Base-by-base conservation (phyloP, 1,284 basidiomycete species). In the Vanrija sp. region DNA sequence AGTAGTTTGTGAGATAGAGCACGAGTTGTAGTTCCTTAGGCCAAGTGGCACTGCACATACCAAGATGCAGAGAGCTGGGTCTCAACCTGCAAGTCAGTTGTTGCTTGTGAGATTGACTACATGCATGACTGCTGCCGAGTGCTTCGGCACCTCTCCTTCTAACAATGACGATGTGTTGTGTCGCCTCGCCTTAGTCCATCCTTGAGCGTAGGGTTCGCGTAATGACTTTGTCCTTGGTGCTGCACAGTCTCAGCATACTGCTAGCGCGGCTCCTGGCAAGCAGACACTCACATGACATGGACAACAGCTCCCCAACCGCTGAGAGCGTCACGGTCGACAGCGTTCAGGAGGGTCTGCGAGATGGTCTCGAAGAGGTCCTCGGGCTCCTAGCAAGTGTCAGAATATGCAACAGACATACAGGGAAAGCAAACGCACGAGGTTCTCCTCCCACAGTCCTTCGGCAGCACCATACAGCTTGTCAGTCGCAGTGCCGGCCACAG, bases 331-430 rank as follows among this genome's bases (percentile, higher is more conserved):
- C 96, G 83, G 76, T 99, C 96, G 39, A 98, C 87, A 9, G 93
- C 91, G 67, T 95, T 98, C 69, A 98, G 79, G 54, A 99, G 79
- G 9, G 93, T 95, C 78, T 99, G 96, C 21, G 91, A 92, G 69
- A 98, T 93, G 12, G 96, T 98, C 81, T 98, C 96, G 70, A 99
- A 99, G 50, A 99, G 80, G 76, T 98, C 96, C 73, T 98, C 96
- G 14, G 94, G 86, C 72, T 87, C 92, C 79, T 81, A 53, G 38
- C 15, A 19, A 6, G 28, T 29, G 43, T 43, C 42, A 55, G 23
- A 23, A 49, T 40, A 23, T 48, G 6, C 15, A 18, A 16, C 54
- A 42, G 18, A 23, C 38, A 14, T 28, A 8, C n/a, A 5, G 45
- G 45, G 6, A 1, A 75, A 78, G 62, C 61, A 81, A 2, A 34